Conservation (phyloP, 2,329 filamentous ascomycete species). For the Whalleya microplaca region DNA sequence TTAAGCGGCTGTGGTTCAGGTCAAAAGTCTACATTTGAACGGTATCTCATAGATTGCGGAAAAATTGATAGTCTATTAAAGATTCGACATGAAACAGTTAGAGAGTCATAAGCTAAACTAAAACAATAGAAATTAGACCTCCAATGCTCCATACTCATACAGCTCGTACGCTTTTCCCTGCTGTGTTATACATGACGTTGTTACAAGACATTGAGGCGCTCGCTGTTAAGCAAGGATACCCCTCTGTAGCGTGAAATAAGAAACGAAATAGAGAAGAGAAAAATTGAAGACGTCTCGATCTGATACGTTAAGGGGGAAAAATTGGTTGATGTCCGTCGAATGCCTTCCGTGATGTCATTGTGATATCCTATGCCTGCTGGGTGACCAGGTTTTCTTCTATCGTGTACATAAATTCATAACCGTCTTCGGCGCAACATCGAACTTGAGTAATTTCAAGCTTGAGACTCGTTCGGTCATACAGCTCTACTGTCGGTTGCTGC, state of each 20-base stretch:
- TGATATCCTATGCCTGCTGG: background rate
- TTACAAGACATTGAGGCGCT: background rate
- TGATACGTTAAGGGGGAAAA: background rate
- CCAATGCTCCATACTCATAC: background rate
- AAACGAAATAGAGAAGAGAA: background rate
- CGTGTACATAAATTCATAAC: background rate
- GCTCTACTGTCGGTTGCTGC: conserved; percentile 39
- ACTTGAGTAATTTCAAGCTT: background rate
- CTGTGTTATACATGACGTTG: background rate
- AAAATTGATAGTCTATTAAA: background rate
- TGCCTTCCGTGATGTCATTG: background rate
- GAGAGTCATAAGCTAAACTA: background rate
- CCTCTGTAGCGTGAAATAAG: background rate
- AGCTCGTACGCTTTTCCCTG: background rate
- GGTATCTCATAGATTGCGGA: too few species aligned
- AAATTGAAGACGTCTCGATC: background rate
- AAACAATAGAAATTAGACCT: background rate
- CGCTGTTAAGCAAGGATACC: background rate
- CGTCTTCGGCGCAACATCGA: background rate
- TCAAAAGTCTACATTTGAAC: too few species aligned
- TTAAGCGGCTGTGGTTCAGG: too few species aligned
- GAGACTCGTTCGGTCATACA: background rate
- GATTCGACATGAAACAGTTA: background rate
- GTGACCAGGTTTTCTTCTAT: background rate
- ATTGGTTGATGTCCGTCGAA: background rate